Percentiles rank a stretch among this genome's conserved stretches.
Evolutionary conservation across 345 rosid genomes (phyloP).

Genomic region (Arabis hirsuta): DNA sequence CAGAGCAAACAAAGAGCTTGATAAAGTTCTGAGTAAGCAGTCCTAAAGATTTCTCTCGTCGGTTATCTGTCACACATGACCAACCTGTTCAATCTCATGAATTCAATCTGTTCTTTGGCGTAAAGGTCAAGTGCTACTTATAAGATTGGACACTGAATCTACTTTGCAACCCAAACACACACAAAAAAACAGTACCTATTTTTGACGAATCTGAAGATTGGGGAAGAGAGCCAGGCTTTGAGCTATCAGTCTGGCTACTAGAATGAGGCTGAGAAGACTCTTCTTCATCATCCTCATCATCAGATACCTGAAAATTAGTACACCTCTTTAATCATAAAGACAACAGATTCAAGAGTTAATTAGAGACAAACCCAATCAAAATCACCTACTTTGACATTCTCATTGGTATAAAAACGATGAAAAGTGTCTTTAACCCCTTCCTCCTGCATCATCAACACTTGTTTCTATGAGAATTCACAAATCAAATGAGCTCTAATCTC

Average conservation of each 20-base stretch:
- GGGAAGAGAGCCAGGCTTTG: slow-evolving; percentile 49
- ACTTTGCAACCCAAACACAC: slow-evolving; percentile 1
- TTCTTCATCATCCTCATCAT: slow-evolving; percentile 71
- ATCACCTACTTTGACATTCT: slow-evolving; percentile 58
- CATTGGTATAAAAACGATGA: slow-evolving; percentile 47
- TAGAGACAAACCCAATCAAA: slow-evolving; percentile 2
- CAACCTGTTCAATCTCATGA: slow-evolving; percentile 2
- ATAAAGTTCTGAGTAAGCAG: slow-evolving; percentile 89
- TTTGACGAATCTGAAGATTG: slow-evolving; percentile 48
- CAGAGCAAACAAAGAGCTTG: slow-evolving; percentile 78
- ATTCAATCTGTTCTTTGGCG: slow-evolving; percentile 8
- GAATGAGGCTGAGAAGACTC: slow-evolving; percentile 56
- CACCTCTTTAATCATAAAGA: not conserved
- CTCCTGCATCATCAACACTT: slow-evolving; percentile 50
- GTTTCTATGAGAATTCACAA: not conserved
- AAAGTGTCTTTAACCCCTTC: slow-evolving; percentile 61
- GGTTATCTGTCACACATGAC: slow-evolving; percentile 55
- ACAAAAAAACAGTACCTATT: slow-evolving; percentile 23
- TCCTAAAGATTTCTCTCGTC: slow-evolving; percentile 87
- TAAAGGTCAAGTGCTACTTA: not conserved
- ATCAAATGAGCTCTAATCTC: slow-evolving; percentile 20
- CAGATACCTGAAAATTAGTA: slow-evolving; percentile 47
- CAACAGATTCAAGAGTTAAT: not conserved
- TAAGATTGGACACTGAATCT: slow-evolving; percentile 9
- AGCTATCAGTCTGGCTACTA: slow-evolving; percentile 67